A percentile compares a stretch with the other conserved stretches of the same genome.
These are phyloP conservation scores for Penicillium nordicum DNA, from an alignment of 2,329 filamentous ascomycete species.

Conservation along the genomic window DNA sequence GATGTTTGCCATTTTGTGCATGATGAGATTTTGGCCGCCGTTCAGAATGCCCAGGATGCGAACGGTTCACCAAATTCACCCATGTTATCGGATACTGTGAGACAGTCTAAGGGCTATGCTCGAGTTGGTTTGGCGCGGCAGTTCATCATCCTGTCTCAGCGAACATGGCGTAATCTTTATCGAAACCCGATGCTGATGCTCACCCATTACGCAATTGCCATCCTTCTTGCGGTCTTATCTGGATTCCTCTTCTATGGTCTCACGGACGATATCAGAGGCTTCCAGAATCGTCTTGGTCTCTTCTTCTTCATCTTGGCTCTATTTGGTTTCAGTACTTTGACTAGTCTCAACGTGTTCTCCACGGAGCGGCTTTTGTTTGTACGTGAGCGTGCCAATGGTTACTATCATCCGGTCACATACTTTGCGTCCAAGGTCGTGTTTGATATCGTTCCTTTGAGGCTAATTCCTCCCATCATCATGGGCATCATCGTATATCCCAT, in stretches of 20 bases:
- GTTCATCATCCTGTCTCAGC: constrained; percentile 81
- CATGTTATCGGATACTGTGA: constrained; percentile 48
- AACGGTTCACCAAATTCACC: constrained; percentile 64
- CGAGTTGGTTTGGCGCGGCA: constrained; percentile 77
- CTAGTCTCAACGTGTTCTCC: constrained; percentile 89
- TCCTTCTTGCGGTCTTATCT: constrained; percentile 87
- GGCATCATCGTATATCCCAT: constrained; percentile 96
- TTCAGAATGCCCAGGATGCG: constrained; percentile 60
- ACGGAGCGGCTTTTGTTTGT: constrained; percentile 87
- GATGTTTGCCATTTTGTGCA: constrained; percentile 70
- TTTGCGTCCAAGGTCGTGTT: constrained; percentile 97
- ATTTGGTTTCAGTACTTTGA: constrained; percentile 95
- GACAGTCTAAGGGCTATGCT: constrained; percentile 73
- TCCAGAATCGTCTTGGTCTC: constrained; percentile 93
- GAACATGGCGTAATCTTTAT: constrained; percentile 97
- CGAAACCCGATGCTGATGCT: constrained; percentile 98
- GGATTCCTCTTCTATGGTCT: constrained; percentile 95
- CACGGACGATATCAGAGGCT: constrained; percentile 92
- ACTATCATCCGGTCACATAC: constrained; percentile 91
- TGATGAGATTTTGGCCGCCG: constrained; percentile 72
- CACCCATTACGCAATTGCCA: constrained; percentile 96
- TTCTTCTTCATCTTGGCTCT: constrained; percentile 97
- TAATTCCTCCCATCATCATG: constrained; percentile 92
- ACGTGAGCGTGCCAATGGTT: constrained; percentile 90
- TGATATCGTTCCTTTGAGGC: constrained; percentile 88